Conservation (phyloP, 2,329 filamentous ascomycete species). For the Coleophoma eucalyptorum region DNA sequence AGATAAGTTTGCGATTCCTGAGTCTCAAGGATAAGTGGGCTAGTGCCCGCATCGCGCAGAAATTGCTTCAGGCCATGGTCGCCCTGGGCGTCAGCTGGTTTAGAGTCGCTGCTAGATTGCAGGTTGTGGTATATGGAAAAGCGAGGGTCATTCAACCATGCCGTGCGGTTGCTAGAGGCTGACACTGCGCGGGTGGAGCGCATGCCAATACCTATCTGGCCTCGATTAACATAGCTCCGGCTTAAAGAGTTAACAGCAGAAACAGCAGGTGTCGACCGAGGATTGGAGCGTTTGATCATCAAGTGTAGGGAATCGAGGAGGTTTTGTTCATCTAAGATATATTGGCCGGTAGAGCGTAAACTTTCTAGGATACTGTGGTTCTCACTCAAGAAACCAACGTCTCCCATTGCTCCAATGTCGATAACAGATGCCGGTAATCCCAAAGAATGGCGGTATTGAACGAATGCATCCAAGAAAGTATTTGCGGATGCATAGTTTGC, state of each 20-base stretch:
- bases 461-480: conserved; percentile 39
- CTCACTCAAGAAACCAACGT: conserved; percentile 31
- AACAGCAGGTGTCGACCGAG: background rate
- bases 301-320: conserved; percentile 6
- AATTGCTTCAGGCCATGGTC: background rate
- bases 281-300: background rate
- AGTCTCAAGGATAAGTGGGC: background rate
- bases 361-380: conserved; percentile 3
- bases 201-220: conserved; percentile 2
- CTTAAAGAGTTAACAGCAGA: too few relatives aligned
- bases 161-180: conserved; percentile 1
- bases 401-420: conserved; percentile 47
- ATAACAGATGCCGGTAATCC: conserved; percentile 43
- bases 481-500: conserved; percentile 35
- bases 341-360: background rate
- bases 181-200: conserved; percentile 1
- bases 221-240: background rate
- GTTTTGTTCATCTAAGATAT: conserved; percentile 4
- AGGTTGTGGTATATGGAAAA: conserved; percentile 7
- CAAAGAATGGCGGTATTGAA: conserved; percentile 31
- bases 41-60: background rate
- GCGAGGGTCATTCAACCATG: conserved; percentile 7
- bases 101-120: background rate
- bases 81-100: background rate
- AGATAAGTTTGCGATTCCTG: background rate